These are phyloP conservation scores for Flaveria brownii DNA, from an alignment of 129 eudicot genomes.

Conservation along the genomic window DNA sequence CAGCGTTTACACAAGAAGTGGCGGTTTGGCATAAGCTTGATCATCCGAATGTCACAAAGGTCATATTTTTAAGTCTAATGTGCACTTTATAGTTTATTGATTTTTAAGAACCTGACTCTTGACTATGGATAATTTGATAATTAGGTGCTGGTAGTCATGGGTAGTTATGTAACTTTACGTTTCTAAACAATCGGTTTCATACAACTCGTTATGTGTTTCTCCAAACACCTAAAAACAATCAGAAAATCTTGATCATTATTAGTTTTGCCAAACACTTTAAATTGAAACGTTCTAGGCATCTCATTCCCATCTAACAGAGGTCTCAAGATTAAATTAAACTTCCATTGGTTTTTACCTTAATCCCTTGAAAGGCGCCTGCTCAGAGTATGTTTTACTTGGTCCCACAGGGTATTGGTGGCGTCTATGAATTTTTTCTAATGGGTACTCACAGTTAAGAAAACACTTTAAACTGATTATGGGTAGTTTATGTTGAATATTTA, in stretches of 20 bases:
- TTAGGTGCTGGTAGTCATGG: constrained; percentile 4
- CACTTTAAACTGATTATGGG: too few relatives aligned
- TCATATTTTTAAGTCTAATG: constrained; percentile 11
- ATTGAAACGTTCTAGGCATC: not conserved
- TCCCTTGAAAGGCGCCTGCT: too few relatives aligned
- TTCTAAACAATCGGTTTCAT: too few relatives aligned
- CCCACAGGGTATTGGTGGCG: too few relatives aligned
- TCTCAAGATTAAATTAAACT: not conserved
- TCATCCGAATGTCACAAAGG: constrained; percentile 93
- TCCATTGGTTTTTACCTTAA: too few relatives aligned
- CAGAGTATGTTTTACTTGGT: too few relatives aligned
- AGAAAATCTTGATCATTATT: not conserved
- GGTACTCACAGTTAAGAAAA: too few relatives aligned
- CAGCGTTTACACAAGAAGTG: constrained; percentile 91
- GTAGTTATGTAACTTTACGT: not conserved
- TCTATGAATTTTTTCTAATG: too few relatives aligned
- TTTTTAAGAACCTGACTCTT: not conserved
- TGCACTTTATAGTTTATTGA: not conserved
- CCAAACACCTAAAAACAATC: not conserved
- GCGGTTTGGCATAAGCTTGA: constrained; percentile 95
- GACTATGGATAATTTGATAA: not conserved
- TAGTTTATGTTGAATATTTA: too few relatives aligned
- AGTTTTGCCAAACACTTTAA: constrained; percentile 5
- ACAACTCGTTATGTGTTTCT: not conserved
- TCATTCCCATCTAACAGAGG: not conserved